Base-by-base conservation (phyloP, 495 filamentous ascomycete genomes). In the Penicillium diatomitis region DNA sequence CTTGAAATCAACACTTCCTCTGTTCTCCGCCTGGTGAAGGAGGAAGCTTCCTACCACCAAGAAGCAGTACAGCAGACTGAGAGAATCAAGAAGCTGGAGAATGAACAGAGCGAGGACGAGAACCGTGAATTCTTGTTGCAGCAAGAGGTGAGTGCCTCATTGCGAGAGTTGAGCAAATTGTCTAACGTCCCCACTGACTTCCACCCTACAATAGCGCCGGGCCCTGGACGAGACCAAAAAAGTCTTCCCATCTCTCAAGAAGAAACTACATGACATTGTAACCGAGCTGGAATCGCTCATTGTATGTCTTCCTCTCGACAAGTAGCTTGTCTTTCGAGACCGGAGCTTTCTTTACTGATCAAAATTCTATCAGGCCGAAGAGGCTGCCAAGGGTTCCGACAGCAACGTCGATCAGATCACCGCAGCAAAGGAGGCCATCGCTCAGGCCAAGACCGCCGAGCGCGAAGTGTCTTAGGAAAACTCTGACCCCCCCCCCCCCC, bases 21-120 rank as follows among this genome's bases (percentile, higher is more conserved):
- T 20, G 75, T 96, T 56, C 70, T 79, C 55, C 88, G 91, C 46
- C 76, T 96, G 43, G 79, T 96, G 47, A 96, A 95, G 65, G 92
- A 98, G 65, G 88, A 96, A 61, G 73, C 75, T 33, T 89, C 81
- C 63, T 96, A 98, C 71, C 86, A 88, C 67, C 82, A 83, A 55
- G 92, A 98, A 61, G 75, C 87, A 20, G 68, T 75, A 49, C 67
- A 80, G 48, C 88, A 96, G 57, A 76, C 84, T 47, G 73, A 73
- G 49, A 82, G 84, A 38, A 76, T 96, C 36, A 66, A 79, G 69
- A 83, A 85, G 67, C 71, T 89, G 10, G 66, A 65, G 56, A 50
- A 53, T 32, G 64, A 59, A 5, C 67, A 73, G 3, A 78, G 77
- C 6, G 70, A 74, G 4, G 84, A 86, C 49, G 78, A 77, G 61